phyloP scores from a whole-genome alignment of 1,284 basidiomycete species.

The Melanopsichium pennsylvanicum region DNA sequence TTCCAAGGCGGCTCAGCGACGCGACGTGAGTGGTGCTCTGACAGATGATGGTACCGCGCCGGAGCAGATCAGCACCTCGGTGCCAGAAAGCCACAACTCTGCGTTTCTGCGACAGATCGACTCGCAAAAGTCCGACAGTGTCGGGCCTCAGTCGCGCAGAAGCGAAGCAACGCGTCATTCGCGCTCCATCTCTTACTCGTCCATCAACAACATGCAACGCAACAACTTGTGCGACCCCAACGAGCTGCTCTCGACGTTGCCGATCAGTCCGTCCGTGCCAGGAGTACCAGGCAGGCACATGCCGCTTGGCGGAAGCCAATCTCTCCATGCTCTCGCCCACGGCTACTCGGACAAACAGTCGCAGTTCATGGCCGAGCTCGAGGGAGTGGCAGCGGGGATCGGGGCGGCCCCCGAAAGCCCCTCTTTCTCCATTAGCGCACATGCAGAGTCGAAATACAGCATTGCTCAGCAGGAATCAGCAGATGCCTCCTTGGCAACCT shows the following conservation, averaged over 20 bases:
- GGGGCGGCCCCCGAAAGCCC: conserved; percentile 42
- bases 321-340: conserved; percentile 35
- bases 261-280: conserved; percentile 33
- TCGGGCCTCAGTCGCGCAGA: conserved; percentile 7
- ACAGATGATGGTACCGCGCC: conserved; percentile 36
- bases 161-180: conserved; percentile 42
- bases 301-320: conserved; percentile 29
- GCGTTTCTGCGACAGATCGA: conserved; percentile 3
- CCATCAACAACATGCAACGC: conserved; percentile 40
- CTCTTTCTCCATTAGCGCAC: conserved; percentile 52
- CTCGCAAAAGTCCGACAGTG: conserved; percentile 5
- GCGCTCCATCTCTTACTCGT: conserved; percentile 60
- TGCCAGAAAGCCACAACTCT: conserved; percentile 18
- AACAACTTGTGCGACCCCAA: conserved; percentile 17
- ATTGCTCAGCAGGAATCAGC: conserved; percentile 18
- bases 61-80: conserved; percentile 15
- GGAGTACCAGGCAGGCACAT: conserved; percentile 25
- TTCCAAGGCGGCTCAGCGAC: conserved; percentile 21
- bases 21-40: conserved; percentile 31
- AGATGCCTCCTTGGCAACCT: conserved; percentile 12
- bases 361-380: conserved; percentile 37
- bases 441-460: conserved; percentile 50
- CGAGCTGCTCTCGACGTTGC: conserved; percentile 19
- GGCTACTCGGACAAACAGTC: conserved; percentile 26
- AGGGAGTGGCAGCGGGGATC: conserved; percentile 22